Evolutionary conservation across 768 basidiomycete species (phyloP).

Genomic region (Rhizopogon salebrosus): DNA sequence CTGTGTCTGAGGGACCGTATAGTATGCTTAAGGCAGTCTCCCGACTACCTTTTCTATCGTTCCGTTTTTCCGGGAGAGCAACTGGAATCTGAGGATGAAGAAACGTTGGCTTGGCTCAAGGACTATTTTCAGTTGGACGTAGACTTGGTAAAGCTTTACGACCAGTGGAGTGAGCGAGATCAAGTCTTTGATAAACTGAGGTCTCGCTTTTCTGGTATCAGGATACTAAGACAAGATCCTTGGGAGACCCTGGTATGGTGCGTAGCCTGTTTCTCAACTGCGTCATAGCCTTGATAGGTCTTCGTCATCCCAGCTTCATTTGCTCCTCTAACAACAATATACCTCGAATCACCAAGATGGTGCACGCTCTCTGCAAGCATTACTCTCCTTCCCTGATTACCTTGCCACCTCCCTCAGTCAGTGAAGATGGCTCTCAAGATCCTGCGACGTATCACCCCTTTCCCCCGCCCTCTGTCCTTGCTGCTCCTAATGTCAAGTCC

Average conservation of each 20-base stretch:
- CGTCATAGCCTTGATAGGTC: neutral
- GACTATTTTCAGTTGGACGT: conserved; percentile 89
- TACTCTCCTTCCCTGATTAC: conserved; percentile 70
- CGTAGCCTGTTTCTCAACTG: conserved; percentile 27
- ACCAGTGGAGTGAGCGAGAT: conserved; percentile 70
- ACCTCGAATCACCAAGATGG: conserved; percentile 88
- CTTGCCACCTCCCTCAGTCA: conserved; percentile 26
- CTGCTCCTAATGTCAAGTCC: conserved; percentile 49
- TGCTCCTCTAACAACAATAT: conserved; percentile 99
- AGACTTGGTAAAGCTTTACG: conserved; percentile 67
- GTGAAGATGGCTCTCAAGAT: neutral
- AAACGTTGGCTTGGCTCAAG: conserved; percentile 69
- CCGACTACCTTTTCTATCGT: conserved; percentile 63
- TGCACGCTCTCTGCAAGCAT: conserved; percentile 72
- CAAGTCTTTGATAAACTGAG: conserved; percentile 63
- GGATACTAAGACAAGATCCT: conserved; percentile 88
- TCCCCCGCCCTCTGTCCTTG: conserved; percentile 69
- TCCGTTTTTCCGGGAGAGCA: conserved; percentile 52
- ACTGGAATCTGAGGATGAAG: conserved; percentile 41
- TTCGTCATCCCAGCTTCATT: conserved; percentile 64
- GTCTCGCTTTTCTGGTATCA: conserved; percentile 70
- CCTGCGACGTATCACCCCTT: conserved; percentile 66
- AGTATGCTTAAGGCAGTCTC: conserved; percentile 73
- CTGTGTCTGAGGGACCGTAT: conserved; percentile 79
- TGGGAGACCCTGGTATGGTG: conserved; percentile 96